Evolutionary conservation across 108 stramenopile genomes (phyloP).

Genomic region (Halocafeteria seosinensis): DNA sequence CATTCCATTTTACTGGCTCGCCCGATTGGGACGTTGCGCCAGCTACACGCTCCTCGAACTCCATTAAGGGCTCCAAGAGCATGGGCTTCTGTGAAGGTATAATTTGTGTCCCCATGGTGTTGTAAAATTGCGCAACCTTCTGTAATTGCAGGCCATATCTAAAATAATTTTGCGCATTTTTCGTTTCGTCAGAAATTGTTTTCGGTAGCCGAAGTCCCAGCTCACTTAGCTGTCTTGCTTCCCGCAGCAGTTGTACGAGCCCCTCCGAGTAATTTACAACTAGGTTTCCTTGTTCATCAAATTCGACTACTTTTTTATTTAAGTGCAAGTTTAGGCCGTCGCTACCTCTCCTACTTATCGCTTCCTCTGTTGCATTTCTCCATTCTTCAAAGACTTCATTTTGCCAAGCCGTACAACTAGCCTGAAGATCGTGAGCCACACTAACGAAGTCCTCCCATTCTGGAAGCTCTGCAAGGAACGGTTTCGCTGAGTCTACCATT

Average conservation of each 20-base stretch:
- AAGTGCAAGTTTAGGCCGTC: conserved; percentile 2
- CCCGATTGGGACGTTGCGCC: not conserved
- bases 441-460: not conserved
- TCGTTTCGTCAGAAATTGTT: conserved; percentile 3
- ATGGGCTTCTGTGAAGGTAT: conserved; percentile 37
- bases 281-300: conserved; percentile 13
- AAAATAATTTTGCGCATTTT: conserved; percentile 27
- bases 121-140: conserved; percentile 50
- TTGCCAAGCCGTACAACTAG: not conserved
- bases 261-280: conserved; percentile 10
- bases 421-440: not conserved
- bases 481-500: not conserved
- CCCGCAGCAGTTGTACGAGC: conserved; percentile 35
- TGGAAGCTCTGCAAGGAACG: not conserved
- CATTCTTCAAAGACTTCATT: not conserved
- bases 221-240: conserved; percentile 42
- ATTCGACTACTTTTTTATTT: conserved; percentile 22
- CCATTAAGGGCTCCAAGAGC: conserved; percentile 34
- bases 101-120: conserved; percentile 36
- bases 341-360: not conserved
- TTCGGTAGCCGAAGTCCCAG: conserved; percentile 30
- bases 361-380: not conserved
- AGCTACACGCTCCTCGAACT: conserved; percentile 36
- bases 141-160: conserved; percentile 42
- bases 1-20: conserved; percentile 18